phyloP scores from a whole-genome alignment of 306 rosid species.

The Cicer pinnatifidum region DNA sequence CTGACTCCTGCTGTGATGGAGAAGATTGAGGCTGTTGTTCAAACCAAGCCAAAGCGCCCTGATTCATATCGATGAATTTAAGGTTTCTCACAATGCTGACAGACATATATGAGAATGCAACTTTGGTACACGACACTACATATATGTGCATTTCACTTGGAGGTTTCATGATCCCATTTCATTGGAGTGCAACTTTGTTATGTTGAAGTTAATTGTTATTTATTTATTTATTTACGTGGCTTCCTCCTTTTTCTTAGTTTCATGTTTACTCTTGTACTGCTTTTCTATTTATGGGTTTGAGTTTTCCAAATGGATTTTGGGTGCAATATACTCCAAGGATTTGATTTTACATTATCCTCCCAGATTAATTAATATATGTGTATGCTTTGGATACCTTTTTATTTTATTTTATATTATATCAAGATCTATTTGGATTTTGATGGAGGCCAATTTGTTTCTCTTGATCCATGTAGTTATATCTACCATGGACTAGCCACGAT shows the following conservation, averaged over 20 bases:
- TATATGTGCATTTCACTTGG: conserved; percentile 43
- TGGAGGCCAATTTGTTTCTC: conserved; percentile 1
- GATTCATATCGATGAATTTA: conserved; percentile 70
- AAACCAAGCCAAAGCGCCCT: conserved; percentile 91
- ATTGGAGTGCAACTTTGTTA: conserved; percentile 22
- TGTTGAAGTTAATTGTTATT: conserved; percentile 18
- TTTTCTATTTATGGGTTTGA: conserved; percentile 10
- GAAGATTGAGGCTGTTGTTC: conserved; percentile 85
- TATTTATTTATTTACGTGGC: conserved; percentile 37
- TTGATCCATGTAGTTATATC: conserved; percentile 5
- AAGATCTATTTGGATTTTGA: conserved; percentile 23
- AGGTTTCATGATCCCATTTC: conserved; percentile 34
- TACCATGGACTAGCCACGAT: background rate
- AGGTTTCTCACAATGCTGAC: conserved; percentile 28
- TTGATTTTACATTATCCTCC: conserved; percentile 29
- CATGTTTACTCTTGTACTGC: conserved; percentile 16
- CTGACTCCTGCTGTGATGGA: conserved; percentile 94
- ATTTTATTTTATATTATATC: background rate
- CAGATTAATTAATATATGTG: background rate
- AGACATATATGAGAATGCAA: conserved; percentile 2
- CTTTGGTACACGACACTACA: background rate
- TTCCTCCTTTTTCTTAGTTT: background rate
- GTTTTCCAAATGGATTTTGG: conserved; percentile 38
- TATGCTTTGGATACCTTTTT: conserved; percentile 18
- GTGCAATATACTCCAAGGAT: conserved; percentile 22